A percentile compares a stretch with the other conserved stretches of the same genome.
These are phyloP conservation scores for Nemophila menziesii DNA, from an alignment of 257 asterid genomes.

Conservation along the genomic window DNA sequence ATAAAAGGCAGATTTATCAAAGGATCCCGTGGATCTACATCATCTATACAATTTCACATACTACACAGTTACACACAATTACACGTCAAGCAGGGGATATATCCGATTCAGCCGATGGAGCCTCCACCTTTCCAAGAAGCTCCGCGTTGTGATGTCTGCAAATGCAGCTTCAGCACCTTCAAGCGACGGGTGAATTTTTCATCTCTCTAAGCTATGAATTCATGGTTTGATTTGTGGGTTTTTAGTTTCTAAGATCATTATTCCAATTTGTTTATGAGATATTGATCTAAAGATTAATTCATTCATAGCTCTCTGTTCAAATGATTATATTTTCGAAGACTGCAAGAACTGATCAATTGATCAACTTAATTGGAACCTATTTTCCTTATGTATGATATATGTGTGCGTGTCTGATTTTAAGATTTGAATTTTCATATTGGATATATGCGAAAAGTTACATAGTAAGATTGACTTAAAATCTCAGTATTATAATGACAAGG, in stretches of 20 bases:
- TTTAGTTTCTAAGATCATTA: background rate
- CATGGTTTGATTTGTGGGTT: background rate
- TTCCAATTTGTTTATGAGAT: constrained; percentile 3
- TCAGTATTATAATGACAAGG: too few species aligned
- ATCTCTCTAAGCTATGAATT: constrained; percentile 6
- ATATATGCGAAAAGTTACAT: too few species aligned
- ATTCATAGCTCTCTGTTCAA: background rate
- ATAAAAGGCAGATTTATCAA: background rate
- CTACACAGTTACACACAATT: too few species aligned
- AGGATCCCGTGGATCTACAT: background rate
- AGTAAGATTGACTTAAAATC: too few species aligned
- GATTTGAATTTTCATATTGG: too few species aligned
- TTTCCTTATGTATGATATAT: background rate
- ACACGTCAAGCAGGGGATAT: background rate
- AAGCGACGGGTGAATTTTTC: constrained; percentile 66
- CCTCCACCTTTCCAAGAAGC: constrained; percentile 84
- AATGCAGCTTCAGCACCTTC: constrained; percentile 89
- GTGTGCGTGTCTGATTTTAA: too few species aligned
- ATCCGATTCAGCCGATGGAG: constrained; percentile 22
- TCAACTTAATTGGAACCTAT: background rate
- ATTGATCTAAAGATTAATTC: background rate
- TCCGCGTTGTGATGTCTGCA: constrained; percentile 88
- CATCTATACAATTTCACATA: too few species aligned
- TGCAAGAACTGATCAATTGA: background rate
- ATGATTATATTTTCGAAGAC: background rate